Evolutionary conservation across 2,329 filamentous ascomycete species (phyloP).

Genomic region (Epicoccum nigrum): DNA sequence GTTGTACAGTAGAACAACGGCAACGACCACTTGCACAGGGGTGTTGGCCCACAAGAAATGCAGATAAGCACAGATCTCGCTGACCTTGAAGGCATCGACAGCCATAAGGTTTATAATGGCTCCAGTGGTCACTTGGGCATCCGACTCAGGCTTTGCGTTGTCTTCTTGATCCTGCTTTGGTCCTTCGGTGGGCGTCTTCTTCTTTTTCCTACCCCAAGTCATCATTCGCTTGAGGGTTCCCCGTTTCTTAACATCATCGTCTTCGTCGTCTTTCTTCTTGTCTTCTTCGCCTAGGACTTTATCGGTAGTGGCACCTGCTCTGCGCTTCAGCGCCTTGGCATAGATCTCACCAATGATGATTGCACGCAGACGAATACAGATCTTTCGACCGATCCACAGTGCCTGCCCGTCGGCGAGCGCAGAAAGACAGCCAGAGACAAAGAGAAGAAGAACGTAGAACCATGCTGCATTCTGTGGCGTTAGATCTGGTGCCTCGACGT

Average conservation of each 20-base stretch:
- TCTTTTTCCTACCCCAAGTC: slow-evolving; percentile 67
- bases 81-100: slow-evolving; percentile 98
- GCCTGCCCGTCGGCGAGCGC: slow-evolving; percentile 85
- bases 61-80: slow-evolving; percentile 90
- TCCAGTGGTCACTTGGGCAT: slow-evolving; percentile 86
- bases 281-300: slow-evolving; percentile 69
- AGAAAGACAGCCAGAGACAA: slow-evolving; percentile 79
- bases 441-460: slow-evolving; percentile 92
- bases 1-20: slow-evolving; percentile 80
- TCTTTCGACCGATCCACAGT: slow-evolving; percentile 90
- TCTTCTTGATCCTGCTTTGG: slow-evolving; percentile 44
- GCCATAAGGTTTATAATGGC: slow-evolving; percentile 99
- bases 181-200: slow-evolving; percentile 50
- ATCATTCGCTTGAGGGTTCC: slow-evolving; percentile 54
- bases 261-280: slow-evolving; percentile 50
- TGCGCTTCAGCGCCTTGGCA: slow-evolving; percentile 89
- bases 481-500: slow-evolving; percentile 80
- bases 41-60: slow-evolving; percentile 95
- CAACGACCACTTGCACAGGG: slow-evolving; percentile 84
- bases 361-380: slow-evolving; percentile 89
- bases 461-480: slow-evolving; percentile 88
- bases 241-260: slow-evolving; percentile 42
- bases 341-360: slow-evolving; percentile 98
- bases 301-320: slow-evolving; percentile 78
- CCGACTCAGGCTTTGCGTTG: slow-evolving; percentile 46